Evolutionary conservation across 2,329 filamentous ascomycete genomes (phyloP), one percentile per base, ranked within the genome.

Genomic region (Ascomycota sp.): DNA sequence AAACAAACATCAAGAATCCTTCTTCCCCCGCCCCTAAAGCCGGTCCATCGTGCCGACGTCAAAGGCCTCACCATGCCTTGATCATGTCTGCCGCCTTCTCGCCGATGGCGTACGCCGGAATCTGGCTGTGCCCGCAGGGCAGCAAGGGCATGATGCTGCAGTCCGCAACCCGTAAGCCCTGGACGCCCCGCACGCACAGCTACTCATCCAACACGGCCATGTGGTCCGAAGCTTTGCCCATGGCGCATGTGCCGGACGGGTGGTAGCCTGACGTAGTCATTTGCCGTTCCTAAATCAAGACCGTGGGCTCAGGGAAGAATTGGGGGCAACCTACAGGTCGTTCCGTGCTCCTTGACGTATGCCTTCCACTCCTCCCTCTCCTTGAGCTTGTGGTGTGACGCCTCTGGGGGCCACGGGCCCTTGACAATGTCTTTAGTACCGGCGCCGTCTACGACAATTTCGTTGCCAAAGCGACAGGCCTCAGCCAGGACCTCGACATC

Each of bases 401-500:
- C 40, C 20, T 58, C 51, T 10, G 48, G 38, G 1, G 69, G 69
- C 68, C 69, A 75, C 8, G 63, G 59, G 1, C 69, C 69, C 39
- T 68, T 68, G 9, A 72, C 56, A 5, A 74, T 51, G 31, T 63
- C 57, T 43, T 59, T 68, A 1, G 69, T 75, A 0, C 64, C 68
- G 1, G 52, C 51, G 0, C 68, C 69, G 11, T 64, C 49, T 43
- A 60, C 63, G 19, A 71, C 56, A 35, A 74, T 64, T 44, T 75
- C 68, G 36, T 74, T 72, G 0, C 56, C 66, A 28, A 63, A 64
- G 2, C 55, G 55, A 27, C 65, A 71, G 0, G 61, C 69, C 41
- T 74, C 69, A 2, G 55, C 61, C 31, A 74, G 42, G 5, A 74
- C 65, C 12, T 72, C 50, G 25, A 72, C 40, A 36, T 75, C 69